These are phyloP conservation scores for Calocybe gangraenosa DNA, from an alignment of 768 basidiomycete genomes.

Conservation along the genomic window DNA sequence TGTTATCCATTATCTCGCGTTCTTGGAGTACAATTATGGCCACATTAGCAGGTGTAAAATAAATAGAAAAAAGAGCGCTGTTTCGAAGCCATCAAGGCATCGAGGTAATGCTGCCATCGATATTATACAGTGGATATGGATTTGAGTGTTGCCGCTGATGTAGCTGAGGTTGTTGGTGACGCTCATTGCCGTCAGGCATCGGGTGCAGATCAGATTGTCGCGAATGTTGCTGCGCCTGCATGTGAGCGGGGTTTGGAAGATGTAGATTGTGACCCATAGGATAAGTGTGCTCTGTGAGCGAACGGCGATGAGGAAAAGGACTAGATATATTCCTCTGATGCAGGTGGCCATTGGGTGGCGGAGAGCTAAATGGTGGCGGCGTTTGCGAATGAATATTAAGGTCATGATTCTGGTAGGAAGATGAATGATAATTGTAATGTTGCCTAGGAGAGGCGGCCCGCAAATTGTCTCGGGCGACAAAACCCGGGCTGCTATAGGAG, in stretches of 20 bases:
- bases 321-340: conserved; percentile 39
- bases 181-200: conserved; percentile 28
- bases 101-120: conserved; percentile 45
- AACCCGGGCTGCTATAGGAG: conserved; percentile 44
- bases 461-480: conserved; percentile 37
- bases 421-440: conserved; percentile 49
- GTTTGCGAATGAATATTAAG: conserved; percentile 36
- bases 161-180: conserved; percentile 23
- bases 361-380: conserved; percentile 31
- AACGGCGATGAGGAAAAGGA: conserved; percentile 53
- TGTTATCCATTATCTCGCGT: conserved; percentile 11
- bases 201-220: conserved; percentile 43
- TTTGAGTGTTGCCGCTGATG: conserved; percentile 18
- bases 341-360: conserved; percentile 32
- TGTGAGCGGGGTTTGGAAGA: conserved; percentile 41
- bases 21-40: conserved; percentile 16
- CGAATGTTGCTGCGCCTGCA: conserved; percentile 33
- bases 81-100: conserved; percentile 33
- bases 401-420: conserved; percentile 42
- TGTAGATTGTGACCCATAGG: conserved; percentile 46
- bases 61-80: conserved; percentile 1
- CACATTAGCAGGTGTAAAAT: conserved; percentile 11
- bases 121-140: conserved; percentile 30
- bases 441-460: conserved; percentile 42
- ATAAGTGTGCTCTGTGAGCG: conserved; percentile 53